Evolutionary conservation across 2,329 filamentous ascomycete species (phyloP), one percentile per base, ranked within the genome.

Genomic region (Gremmenia infestans): DNA sequence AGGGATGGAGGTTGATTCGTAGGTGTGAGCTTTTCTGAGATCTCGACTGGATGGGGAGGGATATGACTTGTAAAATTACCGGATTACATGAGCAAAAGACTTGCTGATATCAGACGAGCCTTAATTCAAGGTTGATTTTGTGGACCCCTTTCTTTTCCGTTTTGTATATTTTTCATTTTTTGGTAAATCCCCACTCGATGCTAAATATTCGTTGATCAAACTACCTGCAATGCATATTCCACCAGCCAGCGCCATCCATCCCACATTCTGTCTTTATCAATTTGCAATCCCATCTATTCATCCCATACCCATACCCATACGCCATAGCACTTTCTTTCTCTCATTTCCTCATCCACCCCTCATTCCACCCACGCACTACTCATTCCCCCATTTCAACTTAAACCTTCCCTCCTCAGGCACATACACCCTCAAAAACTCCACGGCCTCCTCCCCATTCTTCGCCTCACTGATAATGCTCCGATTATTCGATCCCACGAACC

Each of bases 391-490:
- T 57, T 91, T 78, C 72, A 97, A 74, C 66, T 92, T 86, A 70
- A 90, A 90, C 51, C 89, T 81, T 9, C 87, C 88, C 62, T 85
- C 79, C 0, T 88, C 87, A 47, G 87, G 81, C 73, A 83, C 82
- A 75, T 99, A 99, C 37, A 87, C 79, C 59, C 75, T 80, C 71
- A 99, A 75, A 46, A 79, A 81, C 59, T 77, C 73, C 61, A 96
- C 78, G 14, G 92, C 91, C 53, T 89, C 86, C 46, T 89, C 85
- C 1, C 88, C 81, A 49, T 79, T 83, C 65, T 78, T 80, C 5
- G 89, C 91, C 69, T 93, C 89, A 1, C 88, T 85, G 64, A 97
- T 74, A 61, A 99, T 97, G 11, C 80, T 77, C 49, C 80, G 82
- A 72, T 92, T 93, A 19, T 76, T 81, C 36, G 77, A 72, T 52